phyloP scores from a whole-genome alignment of 805 yeast species.

The Citeromyces matritensis region DNA sequence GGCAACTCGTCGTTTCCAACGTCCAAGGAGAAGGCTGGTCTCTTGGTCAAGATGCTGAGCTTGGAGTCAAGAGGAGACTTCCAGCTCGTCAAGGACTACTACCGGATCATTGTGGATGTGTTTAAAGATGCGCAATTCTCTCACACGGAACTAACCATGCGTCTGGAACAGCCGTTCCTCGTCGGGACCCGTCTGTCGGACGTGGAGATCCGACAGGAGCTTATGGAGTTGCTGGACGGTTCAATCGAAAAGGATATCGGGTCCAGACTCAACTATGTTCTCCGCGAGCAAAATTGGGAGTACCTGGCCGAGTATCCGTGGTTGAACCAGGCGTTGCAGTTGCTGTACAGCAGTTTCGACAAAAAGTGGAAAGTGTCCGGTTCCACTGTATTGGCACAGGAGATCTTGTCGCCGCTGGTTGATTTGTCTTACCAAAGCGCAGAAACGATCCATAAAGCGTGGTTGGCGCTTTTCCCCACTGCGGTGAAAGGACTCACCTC shows the following conservation, averaged over 20 bases:
- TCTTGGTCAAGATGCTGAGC: slow-evolving; percentile 83
- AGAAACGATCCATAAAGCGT: slow-evolving; percentile 63
- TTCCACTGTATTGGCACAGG: slow-evolving; percentile 31
- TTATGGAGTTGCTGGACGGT: slow-evolving; percentile 66
- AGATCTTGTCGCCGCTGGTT: slow-evolving; percentile 54
- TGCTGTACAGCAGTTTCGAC: slow-evolving; percentile 61
- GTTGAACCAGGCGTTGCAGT: slow-evolving; percentile 85
- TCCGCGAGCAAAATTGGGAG: slow-evolving; percentile 98
- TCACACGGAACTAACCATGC: slow-evolving; percentile 77
- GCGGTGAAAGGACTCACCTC: slow-evolving; percentile 62
- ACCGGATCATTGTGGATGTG: slow-evolving; percentile 74
- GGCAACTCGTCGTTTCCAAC: slow-evolving; percentile 82
- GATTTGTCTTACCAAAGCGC: slow-evolving; percentile 76
- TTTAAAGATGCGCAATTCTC: slow-evolving; percentile 69
- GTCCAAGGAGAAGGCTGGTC: slow-evolving; percentile 89
- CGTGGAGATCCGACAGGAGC: slow-evolving; percentile 53
- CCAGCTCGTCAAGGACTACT: slow-evolving; percentile 61
- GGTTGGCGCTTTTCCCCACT: slow-evolving; percentile 76
- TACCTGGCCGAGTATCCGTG: slow-evolving; percentile 84
- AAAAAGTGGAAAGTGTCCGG: slow-evolving; percentile 1
- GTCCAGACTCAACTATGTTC: slow-evolving; percentile 70
- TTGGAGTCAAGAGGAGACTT: slow-evolving; percentile 83
- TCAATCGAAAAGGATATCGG: slow-evolving; percentile 67
- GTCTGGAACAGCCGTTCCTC: slow-evolving; percentile 93
- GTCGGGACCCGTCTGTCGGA: slow-evolving; percentile 84